A percentile compares a stretch with the other conserved stretches of the same genome.
phyloP scores from a whole-genome alignment of 1,139 yeast genomes.

The Taphrina betulina region DNA sequence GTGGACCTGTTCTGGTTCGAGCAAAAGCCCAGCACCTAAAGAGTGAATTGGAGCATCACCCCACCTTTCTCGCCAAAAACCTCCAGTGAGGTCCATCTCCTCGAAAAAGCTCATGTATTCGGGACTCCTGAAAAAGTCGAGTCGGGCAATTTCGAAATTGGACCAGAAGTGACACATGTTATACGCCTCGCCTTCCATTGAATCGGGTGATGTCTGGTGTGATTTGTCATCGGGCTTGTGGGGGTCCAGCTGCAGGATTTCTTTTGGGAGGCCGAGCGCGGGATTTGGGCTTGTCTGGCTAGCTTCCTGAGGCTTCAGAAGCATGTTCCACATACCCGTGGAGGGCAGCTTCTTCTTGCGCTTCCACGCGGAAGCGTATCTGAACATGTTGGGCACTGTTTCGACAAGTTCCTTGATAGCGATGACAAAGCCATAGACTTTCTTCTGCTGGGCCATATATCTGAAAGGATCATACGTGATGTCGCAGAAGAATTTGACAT shows the following conservation, averaged over 20 bases:
- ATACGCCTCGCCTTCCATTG: slow-evolving; percentile 56
- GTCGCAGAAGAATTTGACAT: slow-evolving; percentile 84
- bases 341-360: slow-evolving; percentile 51
- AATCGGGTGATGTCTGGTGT: slow-evolving; percentile 37
- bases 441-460: slow-evolving; percentile 68
- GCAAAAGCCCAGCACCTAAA: slow-evolving; percentile 71
- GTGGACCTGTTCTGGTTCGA: slow-evolving; percentile 68
- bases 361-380: slow-evolving; percentile 66
- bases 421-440: slow-evolving; percentile 81
- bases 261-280: slow-evolving; percentile 33
- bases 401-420: slow-evolving; percentile 69
- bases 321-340: slow-evolving; percentile 50
- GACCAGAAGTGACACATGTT: slow-evolving; percentile 91
- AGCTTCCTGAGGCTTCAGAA: slow-evolving; percentile 42
- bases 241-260: slow-evolving; percentile 16
- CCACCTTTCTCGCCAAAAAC: slow-evolving; percentile 87
- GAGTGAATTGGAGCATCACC: slow-evolving; percentile 95
- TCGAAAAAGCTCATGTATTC: slow-evolving; percentile 65
- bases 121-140: slow-evolving; percentile 66
- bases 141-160: slow-evolving; percentile 83
- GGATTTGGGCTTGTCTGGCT: slow-evolving; percentile 38
- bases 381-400: slow-evolving; percentile 76
- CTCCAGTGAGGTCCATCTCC: slow-evolving; percentile 67
- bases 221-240: slow-evolving; percentile 37
- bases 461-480: slow-evolving; percentile 84